A percentile compares a stretch with the other conserved stretches of the same genome.
Evolutionary conservation across 306 rosid genomes (phyloP).

Genomic region (Senna siamea): DNA sequence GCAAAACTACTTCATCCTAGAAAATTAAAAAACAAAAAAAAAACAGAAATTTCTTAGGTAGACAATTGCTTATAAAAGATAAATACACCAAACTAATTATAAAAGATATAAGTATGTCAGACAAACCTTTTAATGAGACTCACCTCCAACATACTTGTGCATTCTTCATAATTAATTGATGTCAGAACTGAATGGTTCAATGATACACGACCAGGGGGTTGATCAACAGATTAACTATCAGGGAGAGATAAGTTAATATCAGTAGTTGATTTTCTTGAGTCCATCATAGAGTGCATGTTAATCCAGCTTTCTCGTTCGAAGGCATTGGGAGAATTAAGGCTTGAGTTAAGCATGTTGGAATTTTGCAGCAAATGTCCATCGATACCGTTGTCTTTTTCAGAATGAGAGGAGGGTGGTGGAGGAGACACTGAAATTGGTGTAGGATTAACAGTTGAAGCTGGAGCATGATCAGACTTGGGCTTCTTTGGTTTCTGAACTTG

Average conservation of each 20-base stretch:
- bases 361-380: conserved; percentile 53
- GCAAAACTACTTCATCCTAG: background rate
- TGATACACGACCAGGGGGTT: background rate
- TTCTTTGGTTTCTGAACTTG: conserved; percentile 64
- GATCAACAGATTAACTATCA: conserved; percentile 47
- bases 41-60: background rate
- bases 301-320: conserved; percentile 54
- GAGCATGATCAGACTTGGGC: conserved; percentile 44
- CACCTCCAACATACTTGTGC: background rate
- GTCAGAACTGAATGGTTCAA: conserved; percentile 34
- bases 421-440: conserved; percentile 39
- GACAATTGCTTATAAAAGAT: too few species aligned
- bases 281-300: conserved; percentile 59
- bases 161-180: background rate
- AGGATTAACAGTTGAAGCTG: conserved; percentile 34
- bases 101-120: too few species aligned
- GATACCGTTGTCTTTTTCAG: conserved; percentile 57
- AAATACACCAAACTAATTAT: too few species aligned
- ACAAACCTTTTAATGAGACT: too few species aligned
- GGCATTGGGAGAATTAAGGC: conserved; percentile 44
- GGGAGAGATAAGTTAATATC: conserved; percentile 75
- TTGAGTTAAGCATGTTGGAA: conserved; percentile 47
- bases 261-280: conserved; percentile 55
- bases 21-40: too few species aligned
- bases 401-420: conserved; percentile 41